Percentiles rank a stretch among this genome's conserved stretches.
These are phyloP conservation scores for Arabidopsis thaliana DNA, from an alignment of 345 rosid species.

Conservation along the genomic window DNA sequence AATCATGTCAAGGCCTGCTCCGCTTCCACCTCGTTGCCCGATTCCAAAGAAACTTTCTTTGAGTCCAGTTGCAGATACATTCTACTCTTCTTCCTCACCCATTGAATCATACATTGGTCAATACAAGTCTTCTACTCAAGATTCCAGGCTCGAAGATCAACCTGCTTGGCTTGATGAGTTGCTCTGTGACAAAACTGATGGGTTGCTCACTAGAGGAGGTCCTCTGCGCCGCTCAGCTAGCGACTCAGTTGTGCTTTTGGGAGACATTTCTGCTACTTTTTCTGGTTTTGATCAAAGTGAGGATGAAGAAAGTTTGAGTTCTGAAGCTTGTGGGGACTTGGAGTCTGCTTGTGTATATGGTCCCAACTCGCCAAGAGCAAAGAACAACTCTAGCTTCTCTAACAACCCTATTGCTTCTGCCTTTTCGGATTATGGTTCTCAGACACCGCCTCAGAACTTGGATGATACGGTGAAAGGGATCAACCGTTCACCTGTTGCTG, in stretches of 20 bases:
- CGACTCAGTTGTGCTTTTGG: slow-evolving; percentile 65
- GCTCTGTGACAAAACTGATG: slow-evolving; percentile 49
- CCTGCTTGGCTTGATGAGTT: slow-evolving; percentile 74
- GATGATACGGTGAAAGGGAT: slow-evolving; percentile 53
- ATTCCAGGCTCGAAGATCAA: slow-evolving; percentile 59
- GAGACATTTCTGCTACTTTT: slow-evolving; percentile 52
- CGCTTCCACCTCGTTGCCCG: slow-evolving; percentile 76
- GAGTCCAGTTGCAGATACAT: slow-evolving; percentile 43
- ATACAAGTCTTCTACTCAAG: slow-evolving; percentile 55
- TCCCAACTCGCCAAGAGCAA: slow-evolving; percentile 80
- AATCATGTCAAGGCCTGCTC: slow-evolving; percentile 74
- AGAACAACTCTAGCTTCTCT: slow-evolving; percentile 51
- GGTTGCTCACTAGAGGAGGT: slow-evolving; percentile 48
- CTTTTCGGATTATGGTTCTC: slow-evolving; percentile 57
- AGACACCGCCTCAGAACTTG: slow-evolving; percentile 50
- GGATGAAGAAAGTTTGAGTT: slow-evolving; percentile 46
- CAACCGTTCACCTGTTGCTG: slow-evolving; percentile 29
- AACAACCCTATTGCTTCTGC: slow-evolving; percentile 67
- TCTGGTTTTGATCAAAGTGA: slow-evolving; percentile 47
- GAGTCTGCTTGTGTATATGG: slow-evolving; percentile 72
- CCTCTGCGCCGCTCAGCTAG: slow-evolving; percentile 73
- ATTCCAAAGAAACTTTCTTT: slow-evolving; percentile 57
- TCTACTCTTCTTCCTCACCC: slow-evolving; percentile 44
- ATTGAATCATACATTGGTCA: slow-evolving; percentile 42
- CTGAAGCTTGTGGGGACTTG: slow-evolving; percentile 52